These are phyloP conservation scores for Grammothele lineata DNA, from an alignment of 768 basidiomycete genomes.

Conservation along the genomic window DNA sequence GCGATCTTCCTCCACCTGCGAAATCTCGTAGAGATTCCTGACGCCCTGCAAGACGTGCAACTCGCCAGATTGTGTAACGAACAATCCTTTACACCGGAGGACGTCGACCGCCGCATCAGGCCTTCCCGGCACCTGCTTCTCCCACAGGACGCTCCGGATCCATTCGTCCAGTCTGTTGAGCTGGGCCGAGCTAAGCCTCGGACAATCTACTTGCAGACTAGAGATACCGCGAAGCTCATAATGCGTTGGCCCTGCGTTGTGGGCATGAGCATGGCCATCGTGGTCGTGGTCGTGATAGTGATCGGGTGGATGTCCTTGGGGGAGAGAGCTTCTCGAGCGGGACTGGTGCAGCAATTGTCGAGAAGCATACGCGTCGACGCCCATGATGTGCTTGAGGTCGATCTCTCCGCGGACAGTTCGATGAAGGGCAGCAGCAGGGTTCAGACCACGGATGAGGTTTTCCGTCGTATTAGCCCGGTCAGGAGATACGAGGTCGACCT, in stretches of 20 bases:
- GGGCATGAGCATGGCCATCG: constrained; percentile 29
- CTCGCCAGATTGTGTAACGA: constrained; percentile 49
- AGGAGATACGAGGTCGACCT: constrained; percentile 67
- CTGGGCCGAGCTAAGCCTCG: constrained; percentile 46
- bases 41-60: constrained; percentile 88
- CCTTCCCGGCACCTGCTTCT: constrained; percentile 45
- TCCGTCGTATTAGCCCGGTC: constrained; percentile 47
- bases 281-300: constrained; percentile 33
- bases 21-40: constrained; percentile 82
- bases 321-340: not conserved
- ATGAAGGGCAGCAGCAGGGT: constrained; percentile 75
- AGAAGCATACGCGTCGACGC: constrained; percentile 71
- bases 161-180: constrained; percentile 66
- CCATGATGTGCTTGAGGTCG: constrained; percentile 73
- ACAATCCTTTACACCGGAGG: constrained; percentile 86
- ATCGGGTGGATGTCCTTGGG: constrained; percentile 7
- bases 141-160: constrained; percentile 84
- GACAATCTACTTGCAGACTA: constrained; percentile 68
- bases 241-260: constrained; percentile 35
- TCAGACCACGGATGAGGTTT: constrained; percentile 63
- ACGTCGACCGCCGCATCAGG: constrained; percentile 43
- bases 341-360: constrained; percentile 29
- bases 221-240: constrained; percentile 82
- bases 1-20: constrained; percentile 34
- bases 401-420: constrained; percentile 68